Evolutionary conservation across 106 monocot species (phyloP), one percentile per base, ranked within the genome.

Genomic region (Posidonia australis): DNA sequence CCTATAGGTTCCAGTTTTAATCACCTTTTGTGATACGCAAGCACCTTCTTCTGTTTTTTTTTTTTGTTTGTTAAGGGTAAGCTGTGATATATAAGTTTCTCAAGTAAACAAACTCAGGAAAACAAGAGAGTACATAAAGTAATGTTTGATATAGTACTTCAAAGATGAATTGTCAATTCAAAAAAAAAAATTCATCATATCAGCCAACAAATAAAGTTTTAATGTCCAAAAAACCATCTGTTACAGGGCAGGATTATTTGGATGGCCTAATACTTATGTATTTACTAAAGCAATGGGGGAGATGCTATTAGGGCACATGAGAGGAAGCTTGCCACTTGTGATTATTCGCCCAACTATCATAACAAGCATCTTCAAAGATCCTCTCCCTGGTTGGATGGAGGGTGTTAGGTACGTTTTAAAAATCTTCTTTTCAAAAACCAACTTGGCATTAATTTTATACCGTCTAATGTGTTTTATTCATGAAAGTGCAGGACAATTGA

Each of bases 231-330:
- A n/a, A n/a, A n/a, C n/a, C n/a, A n/a, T n/a, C 26, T 5, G 21
- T 69, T 68, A 10, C 46, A 79, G 89, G 70, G 85, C 89, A 21
- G 77, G 58, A 61, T 21, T 32, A 58, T 85, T 70, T 70, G 89
- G 89, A 10, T 89, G 89, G 89, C 82, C 89, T 57, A 89, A 89
- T 47, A 85, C 85, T 11, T 89, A 89, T 56, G 89, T 89, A 5
- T 85, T 85, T 54, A 82, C 89, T 26, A 89, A 89, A 73, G 82
- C 89, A 46, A 74, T 89, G 77, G 89, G 80, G 49, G 89, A 89
- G 77, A 89, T 85, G 89, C 10, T 84, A 41, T 68, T 89, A 36
- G 79, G 82, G 24, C 69, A 82, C 41, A 32, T 59, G 77, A 77
- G 85, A 70, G 82, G 72, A 60, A 64, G 71, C 43, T 0, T 75